Evolutionary conservation across 805 yeast species (phyloP).

Genomic region (Teunomyces atbi): DNA sequence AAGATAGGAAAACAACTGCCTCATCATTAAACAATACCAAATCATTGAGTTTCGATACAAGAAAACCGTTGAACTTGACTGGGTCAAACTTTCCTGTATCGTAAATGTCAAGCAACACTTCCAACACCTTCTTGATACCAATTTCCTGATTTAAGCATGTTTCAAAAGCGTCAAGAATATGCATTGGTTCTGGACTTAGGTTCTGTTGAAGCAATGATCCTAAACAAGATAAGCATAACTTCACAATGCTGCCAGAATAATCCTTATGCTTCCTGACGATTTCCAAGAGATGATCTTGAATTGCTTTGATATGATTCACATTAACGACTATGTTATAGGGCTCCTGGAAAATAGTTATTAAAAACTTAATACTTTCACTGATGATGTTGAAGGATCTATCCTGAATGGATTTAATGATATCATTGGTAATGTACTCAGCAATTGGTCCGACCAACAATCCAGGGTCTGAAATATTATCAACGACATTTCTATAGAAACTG

Average conservation of each 20-base stretch:
- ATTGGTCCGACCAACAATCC: constrained; percentile 16
- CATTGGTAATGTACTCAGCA: constrained; percentile 21
- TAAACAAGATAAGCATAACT: constrained; percentile 22
- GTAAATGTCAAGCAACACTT: constrained; percentile 19
- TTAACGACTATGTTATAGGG: constrained; percentile 5
- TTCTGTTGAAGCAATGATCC: constrained; percentile 19
- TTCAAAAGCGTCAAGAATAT: constrained; percentile 15
- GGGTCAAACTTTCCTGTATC: constrained; percentile 10
- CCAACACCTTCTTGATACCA: constrained; percentile 25
- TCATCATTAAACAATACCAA: constrained; percentile 30
- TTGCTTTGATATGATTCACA: neutral
- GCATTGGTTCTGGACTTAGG: constrained; percentile 8
- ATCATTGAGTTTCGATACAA: constrained; percentile 17
- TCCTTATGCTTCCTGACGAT: constrained; percentile 19
- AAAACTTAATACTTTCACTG: constrained; percentile 26
- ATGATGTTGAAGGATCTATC: constrained; percentile 27
- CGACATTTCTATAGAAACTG: constrained; percentile 24
- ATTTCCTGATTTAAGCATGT: constrained; percentile 26
- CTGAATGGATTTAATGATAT: constrained; percentile 20
- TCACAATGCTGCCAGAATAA: constrained; percentile 30
- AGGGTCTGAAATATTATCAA: constrained; percentile 15
- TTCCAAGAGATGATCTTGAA: constrained; percentile 6
- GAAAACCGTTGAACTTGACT: constrained; percentile 13
- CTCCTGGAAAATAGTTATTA: constrained; percentile 16
- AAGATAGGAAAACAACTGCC: constrained; percentile 8